phyloP scores from a whole-genome alignment of 371 early-diverging fungal species.

The Batrachochytrium dendrobatidis region DNA sequence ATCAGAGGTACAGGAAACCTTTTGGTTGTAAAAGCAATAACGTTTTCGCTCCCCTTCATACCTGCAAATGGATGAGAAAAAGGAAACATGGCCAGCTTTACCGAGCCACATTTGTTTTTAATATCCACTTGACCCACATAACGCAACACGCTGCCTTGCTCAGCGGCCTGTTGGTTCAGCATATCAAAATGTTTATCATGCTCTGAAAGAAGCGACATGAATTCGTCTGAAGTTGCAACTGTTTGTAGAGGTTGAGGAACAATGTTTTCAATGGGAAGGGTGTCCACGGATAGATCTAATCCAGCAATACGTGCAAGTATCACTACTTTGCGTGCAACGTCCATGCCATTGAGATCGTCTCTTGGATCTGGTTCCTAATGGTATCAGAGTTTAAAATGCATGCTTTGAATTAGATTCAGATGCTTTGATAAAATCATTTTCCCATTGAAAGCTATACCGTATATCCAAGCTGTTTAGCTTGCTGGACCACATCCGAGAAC shows the following conservation, averaged over 20 bases:
- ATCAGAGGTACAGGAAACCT: conserved; percentile 89
- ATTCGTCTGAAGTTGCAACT: conserved; percentile 67
- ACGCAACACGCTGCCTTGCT: conserved; percentile 70
- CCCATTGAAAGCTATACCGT: conserved; percentile 45
- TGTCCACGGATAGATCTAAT: conserved; percentile 56
- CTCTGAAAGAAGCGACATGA: conserved; percentile 73
- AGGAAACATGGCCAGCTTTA: conserved; percentile 73
- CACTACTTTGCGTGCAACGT: conserved; percentile 93
- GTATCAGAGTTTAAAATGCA: not conserved
- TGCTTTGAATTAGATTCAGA: not conserved
- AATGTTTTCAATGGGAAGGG: conserved; percentile 85
- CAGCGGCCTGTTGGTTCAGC: conserved; percentile 67
- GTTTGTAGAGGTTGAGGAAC: conserved; percentile 77
- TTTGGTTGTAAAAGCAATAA: conserved; percentile 88
- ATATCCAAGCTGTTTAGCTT: conserved; percentile 88
- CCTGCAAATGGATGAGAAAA: conserved; percentile 87
- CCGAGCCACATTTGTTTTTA: conserved; percentile 58
- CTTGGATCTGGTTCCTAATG: conserved; percentile 90
- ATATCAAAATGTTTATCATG: conserved; percentile 75
- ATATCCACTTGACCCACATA: conserved; percentile 88
- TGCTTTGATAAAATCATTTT: not conserved
- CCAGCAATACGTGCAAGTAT: conserved; percentile 89
- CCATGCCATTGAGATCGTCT: conserved; percentile 96
- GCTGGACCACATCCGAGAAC: conserved; percentile 83
- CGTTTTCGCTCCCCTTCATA: conserved; percentile 94